These are phyloP conservation scores for Colletotrichum sp. DNA, from an alignment of 2,329 filamentous ascomycete species.

Conservation along the genomic window DNA sequence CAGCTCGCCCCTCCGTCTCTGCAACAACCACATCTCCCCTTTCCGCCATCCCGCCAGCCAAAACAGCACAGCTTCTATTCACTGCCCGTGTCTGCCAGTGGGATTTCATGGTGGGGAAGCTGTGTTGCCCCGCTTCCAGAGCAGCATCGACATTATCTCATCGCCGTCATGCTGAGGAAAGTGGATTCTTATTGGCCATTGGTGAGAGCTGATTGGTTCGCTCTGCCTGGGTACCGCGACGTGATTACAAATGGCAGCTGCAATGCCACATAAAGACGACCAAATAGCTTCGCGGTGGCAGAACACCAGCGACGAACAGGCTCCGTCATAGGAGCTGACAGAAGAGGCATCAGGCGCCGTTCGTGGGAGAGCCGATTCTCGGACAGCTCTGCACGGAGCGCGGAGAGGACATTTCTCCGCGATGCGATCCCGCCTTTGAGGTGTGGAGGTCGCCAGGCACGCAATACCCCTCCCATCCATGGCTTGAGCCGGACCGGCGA, in stretches of 20 bases:
- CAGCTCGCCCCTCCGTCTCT: constrained; percentile 16
- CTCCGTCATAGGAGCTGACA: neutral
- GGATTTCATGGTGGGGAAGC: constrained; percentile 1
- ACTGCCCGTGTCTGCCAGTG: neutral
- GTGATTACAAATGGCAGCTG: constrained; percentile 7
- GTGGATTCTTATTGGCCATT: neutral
- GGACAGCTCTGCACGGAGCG: neutral
- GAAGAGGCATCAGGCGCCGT: neutral
- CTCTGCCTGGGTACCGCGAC: neutral
- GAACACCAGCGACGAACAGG: neutral
- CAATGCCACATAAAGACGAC: neutral
- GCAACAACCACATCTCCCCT: neutral
- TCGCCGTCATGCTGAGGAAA: constrained; percentile 8
- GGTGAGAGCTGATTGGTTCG: neutral
- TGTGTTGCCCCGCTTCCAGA: constrained; percentile 8
- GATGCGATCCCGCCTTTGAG: neutral
- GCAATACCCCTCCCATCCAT: neutral
- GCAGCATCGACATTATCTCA: neutral
- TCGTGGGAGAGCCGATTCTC: neutral
- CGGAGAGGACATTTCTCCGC: neutral
- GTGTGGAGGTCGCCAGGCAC: neutral
- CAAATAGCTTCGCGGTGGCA: neutral
- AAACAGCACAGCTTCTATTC: neutral
- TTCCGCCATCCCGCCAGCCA: neutral
- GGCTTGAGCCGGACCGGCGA: neutral